A percentile compares a stretch with the other conserved stretches of the same genome.
Evolutionary conservation across 305 asterid species (phyloP).

Genomic region (Salvia sclarea): DNA sequence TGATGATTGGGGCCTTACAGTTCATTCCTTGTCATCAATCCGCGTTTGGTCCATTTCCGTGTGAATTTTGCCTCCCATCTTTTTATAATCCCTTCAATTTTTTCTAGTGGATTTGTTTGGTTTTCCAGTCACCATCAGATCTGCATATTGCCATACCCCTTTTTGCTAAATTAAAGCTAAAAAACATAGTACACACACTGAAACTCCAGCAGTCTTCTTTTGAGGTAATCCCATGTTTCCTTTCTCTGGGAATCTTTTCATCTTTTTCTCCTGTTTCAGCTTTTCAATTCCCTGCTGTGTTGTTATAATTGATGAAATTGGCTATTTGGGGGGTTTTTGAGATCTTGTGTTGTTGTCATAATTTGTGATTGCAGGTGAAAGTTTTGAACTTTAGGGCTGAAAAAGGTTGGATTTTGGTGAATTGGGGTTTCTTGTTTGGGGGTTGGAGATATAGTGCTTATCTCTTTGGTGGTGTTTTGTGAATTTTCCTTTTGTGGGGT

Average conservation of each 20-base stretch:
- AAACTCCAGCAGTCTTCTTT: slow-evolving; percentile 29
- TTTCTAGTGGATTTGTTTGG: slow-evolving; percentile 34
- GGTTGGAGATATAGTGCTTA: slow-evolving; percentile 21
- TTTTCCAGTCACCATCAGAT: slow-evolving; percentile 65
- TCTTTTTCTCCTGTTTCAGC: too few relatives aligned
- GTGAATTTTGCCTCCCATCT: slow-evolving; percentile 32
- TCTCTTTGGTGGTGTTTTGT: slow-evolving; percentile 8
- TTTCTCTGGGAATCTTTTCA: slow-evolving; percentile 27
- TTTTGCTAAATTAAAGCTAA: slow-evolving; percentile 27
- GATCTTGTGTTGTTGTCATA: slow-evolving; percentile 33
- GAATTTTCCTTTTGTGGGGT: neutral
- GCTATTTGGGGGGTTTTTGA: slow-evolving; percentile 31
- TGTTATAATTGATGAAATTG: slow-evolving; percentile 16
- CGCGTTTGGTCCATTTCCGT: slow-evolving; percentile 58
- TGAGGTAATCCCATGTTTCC: slow-evolving; percentile 37
- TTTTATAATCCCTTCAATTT: slow-evolving; percentile 30
- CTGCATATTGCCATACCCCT: slow-evolving; percentile 49
- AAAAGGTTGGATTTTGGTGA: slow-evolving; percentile 20
- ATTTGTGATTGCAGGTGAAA: slow-evolving; percentile 36
- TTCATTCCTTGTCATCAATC: slow-evolving; percentile 73
- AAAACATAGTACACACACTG: slow-evolving; percentile 33
- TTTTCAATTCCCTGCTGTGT: slow-evolving; percentile 14
- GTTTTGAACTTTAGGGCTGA: slow-evolving; percentile 28
- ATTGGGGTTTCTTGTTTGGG: slow-evolving; percentile 30
- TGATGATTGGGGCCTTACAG: slow-evolving; percentile 55